Evolutionary conservation across 768 basidiomycete genomes (phyloP), one percentile per base, ranked within the genome.

Genomic region (Chalciporus piperatus): DNA sequence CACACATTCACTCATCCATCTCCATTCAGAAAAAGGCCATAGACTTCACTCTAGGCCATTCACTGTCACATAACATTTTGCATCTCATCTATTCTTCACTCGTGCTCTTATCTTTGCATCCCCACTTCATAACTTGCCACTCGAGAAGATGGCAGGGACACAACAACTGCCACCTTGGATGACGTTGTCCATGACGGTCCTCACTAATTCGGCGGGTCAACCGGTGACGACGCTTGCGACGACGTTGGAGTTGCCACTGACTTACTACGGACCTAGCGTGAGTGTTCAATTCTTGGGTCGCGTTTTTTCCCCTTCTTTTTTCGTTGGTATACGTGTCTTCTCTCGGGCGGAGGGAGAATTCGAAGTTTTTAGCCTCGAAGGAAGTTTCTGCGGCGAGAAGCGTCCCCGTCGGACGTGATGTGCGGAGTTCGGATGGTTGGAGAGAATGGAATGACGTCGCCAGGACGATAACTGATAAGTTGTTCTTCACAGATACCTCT

Each of bases 261-360:
- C 89, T 0, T 92, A 92, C 69, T 89, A 80, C 58, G 90, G 90
- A 27, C 88, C 90, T 47, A 84, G 84, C 66, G 89, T 91, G 64
- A 79, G 88, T 80, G 12, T 14, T 47, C 32, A 6, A 17, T 50
- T 30, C 35, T 19, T 28, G 19, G 9, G 9, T 47, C 11, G 17
- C 43, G 6, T 51, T 45, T 11, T 11, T 11, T 11, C 4, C 4
- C n/a, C 16, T n/a, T 11, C 7, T 8, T 37, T n/a, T n/a, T 13
- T 41, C 25, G 4, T 27, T 50, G 33, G 45, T n/a, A 30, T 28
- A 11, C 30, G 28, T 27, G 9, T 6, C 13, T 19, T 52, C 10
- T 41, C 30, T 20, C 7, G 25, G 17, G 30, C 17, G 25, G 30
- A 41, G 47, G 17, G 45, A 39, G 22, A 32, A 25, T 45, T 38